Base-by-base conservation (phyloP, 1,284 basidiomycete genomes). In the Trametes versicolor region DNA sequence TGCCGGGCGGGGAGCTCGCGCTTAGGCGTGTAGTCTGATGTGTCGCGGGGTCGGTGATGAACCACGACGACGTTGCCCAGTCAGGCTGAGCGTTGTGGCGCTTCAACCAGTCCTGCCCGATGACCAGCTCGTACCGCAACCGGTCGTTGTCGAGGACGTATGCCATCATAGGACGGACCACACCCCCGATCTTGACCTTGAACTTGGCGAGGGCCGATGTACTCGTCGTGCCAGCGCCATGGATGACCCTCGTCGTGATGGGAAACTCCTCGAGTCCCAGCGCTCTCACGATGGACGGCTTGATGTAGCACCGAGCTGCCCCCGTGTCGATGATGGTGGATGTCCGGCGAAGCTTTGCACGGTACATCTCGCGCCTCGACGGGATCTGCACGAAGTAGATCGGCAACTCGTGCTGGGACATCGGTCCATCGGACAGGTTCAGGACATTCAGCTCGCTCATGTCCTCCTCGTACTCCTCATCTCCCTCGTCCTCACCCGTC, bases 141-240 rank as follows among this genome's bases (percentile, higher is more conserved):
- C 43, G 43, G 43, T 45, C 9, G 43, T 45, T 45, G 43, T 45
- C 43, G 19, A 45, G 43, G 43, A 45, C 43, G 19, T 45, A 45
- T 5, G 19, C 43, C 19, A 45, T 8, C 17, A 45, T 23, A 19
- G 43, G 43, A 19, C 19, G 43, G 43, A 45, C 43, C 8, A 45
- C 21, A 19, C 43, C 43, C 4, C 43, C 19, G 8, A 45, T 45
- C 21, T 45, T 45, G 8, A 45, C 8, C 8, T 17, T 9, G 43
- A 45, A 45, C 21, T 45, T 45, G 17, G 43, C 19, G 17, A 45
- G 8, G 43, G 19, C 21, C 8, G 19, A 45, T 21, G 43, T 45
- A 19, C 19, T n/a, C 4, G 43, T 45, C 8, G 5, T 45, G 17
- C 43, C 43, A 21, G 43, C 19, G 21, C 19, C 43, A 17, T 45